These are phyloP conservation scores for Tilletia caries DNA, from an alignment of 1,284 basidiomycete species.

Conservation along the genomic window DNA sequence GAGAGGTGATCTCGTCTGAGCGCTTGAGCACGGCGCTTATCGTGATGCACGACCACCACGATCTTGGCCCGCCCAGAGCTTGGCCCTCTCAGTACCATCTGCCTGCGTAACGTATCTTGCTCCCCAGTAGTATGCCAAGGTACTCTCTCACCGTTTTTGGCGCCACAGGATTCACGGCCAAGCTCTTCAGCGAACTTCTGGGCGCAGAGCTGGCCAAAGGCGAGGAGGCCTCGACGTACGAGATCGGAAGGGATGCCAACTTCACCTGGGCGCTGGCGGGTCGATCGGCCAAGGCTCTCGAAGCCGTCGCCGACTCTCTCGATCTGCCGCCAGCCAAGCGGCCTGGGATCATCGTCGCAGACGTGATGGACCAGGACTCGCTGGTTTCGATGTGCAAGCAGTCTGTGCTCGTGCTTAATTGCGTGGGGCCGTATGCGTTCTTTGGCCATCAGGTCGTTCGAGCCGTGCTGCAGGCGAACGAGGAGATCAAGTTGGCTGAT, in stretches of 20 bases:
- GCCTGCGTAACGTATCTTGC: too few relatives aligned
- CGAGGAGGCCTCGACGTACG: not conserved
- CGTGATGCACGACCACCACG: too few relatives aligned
- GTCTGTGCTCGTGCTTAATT: not conserved
- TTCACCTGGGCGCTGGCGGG: slow-evolving; percentile 8
- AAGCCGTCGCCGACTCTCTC: slow-evolving; percentile 1
- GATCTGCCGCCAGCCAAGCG: not conserved
- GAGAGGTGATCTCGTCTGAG: too few relatives aligned
- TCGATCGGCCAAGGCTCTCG: not conserved
- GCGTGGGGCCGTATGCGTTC: not conserved
- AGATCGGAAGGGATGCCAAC: not conserved
- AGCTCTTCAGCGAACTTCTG: not conserved
- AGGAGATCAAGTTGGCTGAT: not conserved
- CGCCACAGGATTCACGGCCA: slow-evolving; percentile 8
- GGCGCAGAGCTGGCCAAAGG: slow-evolving; percentile 5
- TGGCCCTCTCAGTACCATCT: too few relatives aligned
- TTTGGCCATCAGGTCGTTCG: not conserved
- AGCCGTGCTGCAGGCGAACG: not conserved
- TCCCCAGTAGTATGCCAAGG: not conserved
- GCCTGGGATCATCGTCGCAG: not conserved
- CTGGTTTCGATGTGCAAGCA: not conserved
- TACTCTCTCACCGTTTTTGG: not conserved
- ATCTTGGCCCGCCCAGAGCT: too few relatives aligned
- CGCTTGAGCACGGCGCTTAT: too few relatives aligned
- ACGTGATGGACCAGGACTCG: not conserved